Conservation (phyloP, 1,139 yeast genomes). For the Sugiyamaella castrensis region DNA sequence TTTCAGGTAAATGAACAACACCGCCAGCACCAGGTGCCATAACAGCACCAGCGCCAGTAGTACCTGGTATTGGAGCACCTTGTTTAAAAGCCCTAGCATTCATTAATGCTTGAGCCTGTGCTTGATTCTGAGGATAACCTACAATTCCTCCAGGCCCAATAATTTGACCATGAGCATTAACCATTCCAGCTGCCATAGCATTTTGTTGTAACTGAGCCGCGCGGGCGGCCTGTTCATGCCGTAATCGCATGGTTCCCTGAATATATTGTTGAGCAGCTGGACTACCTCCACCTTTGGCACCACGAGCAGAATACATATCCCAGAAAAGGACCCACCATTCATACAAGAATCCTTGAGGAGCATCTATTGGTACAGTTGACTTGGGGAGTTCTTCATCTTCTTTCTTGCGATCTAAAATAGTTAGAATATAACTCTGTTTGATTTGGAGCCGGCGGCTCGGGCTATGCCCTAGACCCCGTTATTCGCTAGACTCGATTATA, state of each 20-base stretch:
- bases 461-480: background rate
- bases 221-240: slow-evolving; percentile 47
- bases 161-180: slow-evolving; percentile 27
- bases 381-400: slow-evolving; percentile 25
- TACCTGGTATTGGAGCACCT: slow-evolving; percentile 12
- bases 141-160: slow-evolving; percentile 21
- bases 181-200: slow-evolving; percentile 24
- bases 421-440: background rate
- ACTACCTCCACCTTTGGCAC: slow-evolving; percentile 55
- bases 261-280: slow-evolving; percentile 68
- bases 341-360: slow-evolving; percentile 81
- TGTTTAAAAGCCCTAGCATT: slow-evolving; percentile 15
- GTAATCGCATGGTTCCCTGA: slow-evolving; percentile 53
- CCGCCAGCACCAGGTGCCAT: slow-evolving; percentile 6
- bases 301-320: slow-evolving; percentile 86
- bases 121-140: slow-evolving; percentile 24
- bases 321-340: slow-evolving; percentile 98
- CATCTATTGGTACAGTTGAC: slow-evolving; percentile 43
- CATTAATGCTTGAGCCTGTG: slow-evolving; percentile 20
- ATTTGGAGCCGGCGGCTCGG: background rate
- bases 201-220: slow-evolving; percentile 36
- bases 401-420: slow-evolving; percentile 10
- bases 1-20: slow-evolving; percentile 23
- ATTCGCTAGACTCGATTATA: too few species aligned
- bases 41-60: slow-evolving; percentile 13